Percentiles rank a stretch among this genome's conserved stretches.
Evolutionary conservation across 345 rosid genomes (phyloP).

Genomic region (Gossypium anomalum): DNA sequence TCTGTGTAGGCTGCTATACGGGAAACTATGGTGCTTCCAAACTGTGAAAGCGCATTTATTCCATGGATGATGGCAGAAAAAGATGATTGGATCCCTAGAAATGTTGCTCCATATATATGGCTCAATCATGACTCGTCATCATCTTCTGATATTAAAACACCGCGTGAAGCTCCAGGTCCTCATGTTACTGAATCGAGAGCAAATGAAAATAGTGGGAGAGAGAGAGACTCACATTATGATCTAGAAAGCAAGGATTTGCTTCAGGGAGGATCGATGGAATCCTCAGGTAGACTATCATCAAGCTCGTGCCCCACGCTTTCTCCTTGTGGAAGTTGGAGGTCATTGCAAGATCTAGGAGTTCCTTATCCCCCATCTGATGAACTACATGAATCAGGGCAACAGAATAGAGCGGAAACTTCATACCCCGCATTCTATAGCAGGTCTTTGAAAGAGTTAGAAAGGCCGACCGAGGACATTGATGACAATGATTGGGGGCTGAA

Average conservation of each 20-base stretch:
- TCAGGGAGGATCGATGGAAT: background rate
- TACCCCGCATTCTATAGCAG: background rate
- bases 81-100: background rate
- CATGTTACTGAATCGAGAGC: background rate
- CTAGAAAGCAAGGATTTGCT: background rate
- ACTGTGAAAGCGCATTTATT: background rate
- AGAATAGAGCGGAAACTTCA: background rate
- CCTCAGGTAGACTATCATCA: background rate
- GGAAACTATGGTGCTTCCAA: background rate
- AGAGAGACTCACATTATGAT: background rate
- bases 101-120: background rate
- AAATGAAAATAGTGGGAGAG: background rate
- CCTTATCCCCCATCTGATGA: background rate
- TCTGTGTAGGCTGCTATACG: background rate
- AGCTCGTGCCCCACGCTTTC: background rate
- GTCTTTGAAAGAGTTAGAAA: background rate
- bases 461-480: background rate
- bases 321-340: background rate
- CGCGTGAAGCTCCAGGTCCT: background rate
- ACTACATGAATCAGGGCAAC: background rate
- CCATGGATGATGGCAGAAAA: background rate
- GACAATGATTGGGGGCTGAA: background rate
- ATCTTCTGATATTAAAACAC: background rate
- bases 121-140: background rate
- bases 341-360: background rate